Percentiles rank a stretch among this genome's conserved stretches.
Conservation (phyloP, 2,329 filamentous ascomycete genomes). For the Trichoderma atrobrunneum region DNA sequence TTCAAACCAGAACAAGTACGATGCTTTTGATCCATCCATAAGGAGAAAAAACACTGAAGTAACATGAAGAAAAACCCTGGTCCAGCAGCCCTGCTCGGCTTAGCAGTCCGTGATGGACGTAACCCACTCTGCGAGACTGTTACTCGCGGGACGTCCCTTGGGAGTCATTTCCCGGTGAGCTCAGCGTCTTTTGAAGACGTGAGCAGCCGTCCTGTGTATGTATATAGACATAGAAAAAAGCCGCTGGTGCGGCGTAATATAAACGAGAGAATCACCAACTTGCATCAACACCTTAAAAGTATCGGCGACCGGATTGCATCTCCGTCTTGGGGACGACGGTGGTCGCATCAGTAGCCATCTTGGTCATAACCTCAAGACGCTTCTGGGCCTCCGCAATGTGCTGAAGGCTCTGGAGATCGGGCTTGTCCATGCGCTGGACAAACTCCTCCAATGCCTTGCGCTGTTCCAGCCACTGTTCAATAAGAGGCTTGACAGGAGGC, state of each 20-base stretch:
- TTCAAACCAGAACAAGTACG: neutral
- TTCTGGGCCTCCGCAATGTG: slow-evolving; percentile 52
- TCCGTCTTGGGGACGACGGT: slow-evolving; percentile 27
- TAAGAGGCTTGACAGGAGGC: slow-evolving; percentile 39
- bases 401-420: slow-evolving; percentile 51
- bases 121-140: slow-evolving; percentile 16
- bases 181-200: neutral
- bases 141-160: slow-evolving; percentile 13
- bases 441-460: slow-evolving; percentile 62
- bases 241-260: neutral
- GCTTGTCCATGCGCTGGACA: slow-evolving; percentile 48
- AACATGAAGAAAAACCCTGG: neutral
- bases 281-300: slow-evolving; percentile 28
- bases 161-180: slow-evolving; percentile 12
- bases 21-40: slow-evolving; percentile 4
- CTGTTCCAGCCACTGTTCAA: slow-evolving; percentile 59
- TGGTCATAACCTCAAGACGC: slow-evolving; percentile 51
- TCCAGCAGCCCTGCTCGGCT: slow-evolving; percentile 8
- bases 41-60: slow-evolving; percentile 3
- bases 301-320: slow-evolving; percentile 24
- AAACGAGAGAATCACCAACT: slow-evolving; percentile 19
- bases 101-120: slow-evolving; percentile 12
- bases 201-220: neutral
- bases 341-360: slow-evolving; percentile 40
- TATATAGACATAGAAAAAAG: slow-evolving; percentile 2